Evolutionary conservation across 1,284 basidiomycete genomes (phyloP), one percentile per base, ranked within the genome.

Genomic region (Neonothopanus nambi): DNA sequence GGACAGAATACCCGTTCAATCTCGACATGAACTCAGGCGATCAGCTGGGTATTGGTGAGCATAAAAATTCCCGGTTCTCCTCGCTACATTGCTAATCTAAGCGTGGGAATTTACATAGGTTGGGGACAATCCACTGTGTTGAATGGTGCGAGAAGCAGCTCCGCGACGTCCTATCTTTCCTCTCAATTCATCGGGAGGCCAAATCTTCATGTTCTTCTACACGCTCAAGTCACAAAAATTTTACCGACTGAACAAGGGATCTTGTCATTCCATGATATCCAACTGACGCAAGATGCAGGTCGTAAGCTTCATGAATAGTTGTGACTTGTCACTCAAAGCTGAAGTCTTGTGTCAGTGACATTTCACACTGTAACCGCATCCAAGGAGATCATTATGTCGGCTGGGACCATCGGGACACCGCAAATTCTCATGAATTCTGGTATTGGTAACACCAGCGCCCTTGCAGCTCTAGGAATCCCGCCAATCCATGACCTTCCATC

Each of bases 391-490:
- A 58, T 68, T 18, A 46, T 68, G 3, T 60, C 65, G 17, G 64
- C 66, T 12, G 65, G 60, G 2, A 33, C 59, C 13, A 46, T 60
- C 24, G 50, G 51, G n/a, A 65, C 68, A 1, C 67, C 69, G 4
- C 64, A 67, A 3, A 56, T 71, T 4, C 64, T 72, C 1, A 64
- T 70, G 52, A 61, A 65, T 8, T 69, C 69, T 26, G 69, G 70
- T 28, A 64, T 71, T 43, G 69, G 70, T 6, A 63, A 68, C 46
- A 53, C 65, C 0, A 48, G 51, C 2, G 42, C 63, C 9, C 63
- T 71, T 3, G 49, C 47, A 0, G 46, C 63, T 1, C 59, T 71
- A 18, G 63, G 63, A 0, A 68, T 71, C 48, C 23, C 33, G 5
- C 48, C 60, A 4, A 39, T 66, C 7, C 51, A 66, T 17, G 51